Conservation (phyloP, 169 alveolate species). For the Cryptosporidium muris region DNA sequence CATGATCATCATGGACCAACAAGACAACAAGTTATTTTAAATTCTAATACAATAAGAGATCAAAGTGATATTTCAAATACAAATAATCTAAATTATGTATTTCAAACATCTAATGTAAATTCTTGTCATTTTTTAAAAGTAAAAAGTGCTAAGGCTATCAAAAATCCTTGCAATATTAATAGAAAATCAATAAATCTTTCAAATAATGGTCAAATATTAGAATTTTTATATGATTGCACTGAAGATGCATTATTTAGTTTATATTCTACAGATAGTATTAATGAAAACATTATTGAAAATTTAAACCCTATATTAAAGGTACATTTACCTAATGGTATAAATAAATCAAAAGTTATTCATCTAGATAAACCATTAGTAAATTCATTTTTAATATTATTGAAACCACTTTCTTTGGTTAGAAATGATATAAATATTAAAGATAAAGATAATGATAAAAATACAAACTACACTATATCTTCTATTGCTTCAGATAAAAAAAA, state of each 20-base stretch:
- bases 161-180: conserved; percentile 60
- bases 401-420: too few relatives aligned
- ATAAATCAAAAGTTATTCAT: background rate
- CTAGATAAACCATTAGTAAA: conserved; percentile 7
- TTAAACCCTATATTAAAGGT: conserved; percentile 20
- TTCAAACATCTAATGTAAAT: too few relatives aligned
- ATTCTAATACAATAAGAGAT: too few relatives aligned
- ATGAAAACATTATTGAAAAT: conserved; percentile 14
- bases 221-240: conserved; percentile 55
- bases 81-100: too few relatives aligned
- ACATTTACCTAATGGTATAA: background rate
- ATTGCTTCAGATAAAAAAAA: background rate
- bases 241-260: conserved; percentile 33
- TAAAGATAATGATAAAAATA: background rate
- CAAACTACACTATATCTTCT: background rate
- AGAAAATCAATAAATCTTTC: conserved; percentile 19
- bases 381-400: too few relatives aligned
- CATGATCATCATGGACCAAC: conserved; percentile 4
- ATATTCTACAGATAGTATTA: conserved; percentile 17
- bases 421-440: conserved; percentile 18
- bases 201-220: conserved; percentile 3
- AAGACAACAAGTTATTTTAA: conserved; percentile 26
- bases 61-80: too few relatives aligned
- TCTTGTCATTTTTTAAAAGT: background rate
- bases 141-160: conserved; percentile 35